Conservation (phyloP, 805 yeast genomes). For the Ogataea allantospora region DNA sequence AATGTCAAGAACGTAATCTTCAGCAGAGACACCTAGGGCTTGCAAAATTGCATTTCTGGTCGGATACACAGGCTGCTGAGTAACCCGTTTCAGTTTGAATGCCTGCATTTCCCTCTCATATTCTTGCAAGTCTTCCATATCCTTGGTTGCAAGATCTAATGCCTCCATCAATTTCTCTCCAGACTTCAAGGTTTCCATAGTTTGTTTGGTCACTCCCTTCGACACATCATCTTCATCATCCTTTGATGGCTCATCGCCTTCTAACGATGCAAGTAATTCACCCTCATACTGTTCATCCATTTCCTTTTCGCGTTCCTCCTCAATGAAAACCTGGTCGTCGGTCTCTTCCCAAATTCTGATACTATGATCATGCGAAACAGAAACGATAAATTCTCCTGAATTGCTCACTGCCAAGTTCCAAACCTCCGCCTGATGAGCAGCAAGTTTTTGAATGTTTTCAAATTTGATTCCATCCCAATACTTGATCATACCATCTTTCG, state of each 20-base stretch:
- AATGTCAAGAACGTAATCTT: conserved; percentile 73
- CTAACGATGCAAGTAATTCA: conserved; percentile 71
- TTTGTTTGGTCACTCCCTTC: conserved; percentile 75
- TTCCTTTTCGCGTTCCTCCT: conserved; percentile 95
- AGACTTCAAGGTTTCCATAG: conserved; percentile 87
- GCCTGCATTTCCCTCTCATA: conserved; percentile 42
- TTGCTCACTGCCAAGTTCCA: conserved; percentile 85
- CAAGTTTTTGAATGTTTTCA: conserved; percentile 84
- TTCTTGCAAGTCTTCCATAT: conserved; percentile 54
- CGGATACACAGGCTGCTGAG: conserved; percentile 57
- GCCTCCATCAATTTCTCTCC: conserved; percentile 94
- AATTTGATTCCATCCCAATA: conserved; percentile 99
- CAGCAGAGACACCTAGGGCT: conserved; percentile 71
- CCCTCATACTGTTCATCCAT: conserved; percentile 88
- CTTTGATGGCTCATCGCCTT: conserved; percentile 41
- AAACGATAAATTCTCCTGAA: conserved; percentile 68
- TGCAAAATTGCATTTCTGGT: conserved; percentile 66
- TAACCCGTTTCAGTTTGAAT: conserved; percentile 41
- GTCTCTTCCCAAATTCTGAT: conserved; percentile 92
- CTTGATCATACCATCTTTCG: conserved; percentile 86
- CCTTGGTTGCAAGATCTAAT: conserved; percentile 74
- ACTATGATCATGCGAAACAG: conserved; percentile 91
- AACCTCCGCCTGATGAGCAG: conserved; percentile 88
- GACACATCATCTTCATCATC: conserved; percentile 53
- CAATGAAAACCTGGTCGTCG: conserved; percentile 92